Evolutionary conservation across 805 yeast genomes (phyloP).

Genomic region (Priceomyces medius): DNA sequence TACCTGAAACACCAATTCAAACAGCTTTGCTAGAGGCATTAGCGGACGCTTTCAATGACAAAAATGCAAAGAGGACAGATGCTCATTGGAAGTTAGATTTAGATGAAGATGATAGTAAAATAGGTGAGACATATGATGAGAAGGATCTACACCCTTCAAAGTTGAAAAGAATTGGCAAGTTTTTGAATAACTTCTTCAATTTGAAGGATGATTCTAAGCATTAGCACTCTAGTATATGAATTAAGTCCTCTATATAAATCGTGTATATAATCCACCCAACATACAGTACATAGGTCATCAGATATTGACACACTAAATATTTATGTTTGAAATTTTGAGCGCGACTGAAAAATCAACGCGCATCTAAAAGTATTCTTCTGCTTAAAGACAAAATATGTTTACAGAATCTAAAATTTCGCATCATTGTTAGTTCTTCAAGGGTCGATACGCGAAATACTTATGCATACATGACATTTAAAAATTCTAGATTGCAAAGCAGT

Average conservation of each 20-base stretch:
- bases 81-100: slow-evolving; percentile 36
- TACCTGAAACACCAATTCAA: slow-evolving; percentile 81
- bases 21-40: slow-evolving; percentile 88
- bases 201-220: slow-evolving; percentile 19
- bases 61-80: slow-evolving; percentile 69
- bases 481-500: background rate
- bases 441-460: background rate
- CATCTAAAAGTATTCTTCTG: background rate
- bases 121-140: slow-evolving; percentile 27
- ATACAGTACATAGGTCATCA: slow-evolving; percentile 1
- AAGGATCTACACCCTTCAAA: slow-evolving; percentile 48
- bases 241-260: background rate
- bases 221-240: no score
- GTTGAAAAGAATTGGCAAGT: slow-evolving; percentile 55
- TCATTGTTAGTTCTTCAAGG: no score
- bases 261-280: background rate
- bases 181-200: slow-evolving; percentile 59
- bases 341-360: background rate
- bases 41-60: slow-evolving; percentile 87
- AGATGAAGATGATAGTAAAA: slow-evolving; percentile 22
- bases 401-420: background rate
- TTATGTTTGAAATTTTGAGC: background rate
- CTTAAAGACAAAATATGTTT: background rate
- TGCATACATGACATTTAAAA: background rate
- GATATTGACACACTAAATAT: background rate